Base-by-base conservation (phyloP, 495 filamentous ascomycete genomes). In the Aspergillus ellipticus region DNA sequence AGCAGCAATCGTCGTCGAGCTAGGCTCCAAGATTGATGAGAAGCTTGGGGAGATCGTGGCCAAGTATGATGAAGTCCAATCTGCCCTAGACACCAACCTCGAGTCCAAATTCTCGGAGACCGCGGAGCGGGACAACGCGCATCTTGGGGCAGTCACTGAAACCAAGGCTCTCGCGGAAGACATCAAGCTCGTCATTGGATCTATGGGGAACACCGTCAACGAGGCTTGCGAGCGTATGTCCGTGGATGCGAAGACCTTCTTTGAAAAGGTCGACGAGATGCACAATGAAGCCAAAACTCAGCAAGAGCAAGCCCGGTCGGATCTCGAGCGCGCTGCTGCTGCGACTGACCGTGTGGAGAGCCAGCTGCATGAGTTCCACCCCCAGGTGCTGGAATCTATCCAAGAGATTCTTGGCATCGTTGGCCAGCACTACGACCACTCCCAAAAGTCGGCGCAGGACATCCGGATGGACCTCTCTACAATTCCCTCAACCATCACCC, bases 121-220 rank as follows among this genome's bases (percentile, higher is more conserved):
- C 41, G 88, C 88, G 51, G 82, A 82, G 46, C 83, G 85, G 49
- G 82, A 88, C 49, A 61, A 76, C 16, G 78, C 85, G 48, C 81
- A 89, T 61, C 82, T 89, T 45, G 85, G 87, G 53, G 79, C 88
- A 9, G 66, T 93, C 21, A 78, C 84, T 4, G 81, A 78, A 51
- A 91, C 87, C 37, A 96, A 88, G 68, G 77, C 82, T 2, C 82
- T 93, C 31, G 84, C 89, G 0, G 92, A 97, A 58, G 92, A 96
- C 55, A 85, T 97, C 42, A 89, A 85, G 62, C 70, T 88, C 2
- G 82, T 92, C 5, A 85, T 95, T 58, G 90, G 96, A 55, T 87
- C 88, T 9, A 88, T 97, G 61, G 88, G 90, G 15, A 79, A 83
- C n/a, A 84, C 85, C 22, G 82, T 96, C 53, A 89, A 84, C n/a